Conservation (phyloP, 768 basidiomycete species). For the Russula abietina region DNA sequence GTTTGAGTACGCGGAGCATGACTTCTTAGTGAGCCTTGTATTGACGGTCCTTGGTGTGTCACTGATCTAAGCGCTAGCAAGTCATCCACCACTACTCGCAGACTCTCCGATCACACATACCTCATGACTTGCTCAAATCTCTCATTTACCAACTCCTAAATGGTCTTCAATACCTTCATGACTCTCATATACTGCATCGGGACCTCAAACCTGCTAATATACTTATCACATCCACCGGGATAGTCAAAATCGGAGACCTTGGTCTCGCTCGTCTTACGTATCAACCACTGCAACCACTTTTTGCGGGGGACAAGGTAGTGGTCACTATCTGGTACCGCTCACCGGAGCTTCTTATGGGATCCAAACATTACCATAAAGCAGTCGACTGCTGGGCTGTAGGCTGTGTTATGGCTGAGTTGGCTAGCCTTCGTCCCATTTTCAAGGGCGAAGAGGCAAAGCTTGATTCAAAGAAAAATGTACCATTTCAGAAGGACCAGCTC, state of each 20-base stretch:
- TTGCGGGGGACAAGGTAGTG: slow-evolving; percentile 94
- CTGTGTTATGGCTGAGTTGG: slow-evolving; percentile 94
- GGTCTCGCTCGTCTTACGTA: slow-evolving; percentile 90
- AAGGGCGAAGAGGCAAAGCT: slow-evolving; percentile 99
- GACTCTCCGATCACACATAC: slow-evolving; percentile 71
- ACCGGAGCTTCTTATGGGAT: slow-evolving; percentile 91
- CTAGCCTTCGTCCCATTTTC: slow-evolving; percentile 92
- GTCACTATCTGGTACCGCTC: slow-evolving; percentile 99
- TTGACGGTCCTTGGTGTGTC: not conserved
- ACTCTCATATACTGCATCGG: slow-evolving; percentile 90
- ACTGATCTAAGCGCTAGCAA: slow-evolving; percentile 54
- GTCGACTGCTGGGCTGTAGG: slow-evolving; percentile 98
- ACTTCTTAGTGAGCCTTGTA: slow-evolving; percentile 70
- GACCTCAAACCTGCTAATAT: slow-evolving; percentile 99
- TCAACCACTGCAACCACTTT: slow-evolving; percentile 86
- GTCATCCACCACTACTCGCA: slow-evolving; percentile 98
- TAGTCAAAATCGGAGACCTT: slow-evolving; percentile 97
- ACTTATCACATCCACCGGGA: slow-evolving; percentile 80
- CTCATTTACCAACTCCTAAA: slow-evolving; percentile 91
- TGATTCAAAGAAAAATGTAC: slow-evolving; percentile 94
- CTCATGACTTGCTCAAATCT: slow-evolving; percentile 79
- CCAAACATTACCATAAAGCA: slow-evolving; percentile 95
- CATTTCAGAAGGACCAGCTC: slow-evolving; percentile 94
- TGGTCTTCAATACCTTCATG: slow-evolving; percentile 91
- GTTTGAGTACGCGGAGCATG: slow-evolving; percentile 98